phyloP scores from a whole-genome alignment of 2,329 filamentous ascomycete species.

The Colletotrichum tofieldiae region DNA sequence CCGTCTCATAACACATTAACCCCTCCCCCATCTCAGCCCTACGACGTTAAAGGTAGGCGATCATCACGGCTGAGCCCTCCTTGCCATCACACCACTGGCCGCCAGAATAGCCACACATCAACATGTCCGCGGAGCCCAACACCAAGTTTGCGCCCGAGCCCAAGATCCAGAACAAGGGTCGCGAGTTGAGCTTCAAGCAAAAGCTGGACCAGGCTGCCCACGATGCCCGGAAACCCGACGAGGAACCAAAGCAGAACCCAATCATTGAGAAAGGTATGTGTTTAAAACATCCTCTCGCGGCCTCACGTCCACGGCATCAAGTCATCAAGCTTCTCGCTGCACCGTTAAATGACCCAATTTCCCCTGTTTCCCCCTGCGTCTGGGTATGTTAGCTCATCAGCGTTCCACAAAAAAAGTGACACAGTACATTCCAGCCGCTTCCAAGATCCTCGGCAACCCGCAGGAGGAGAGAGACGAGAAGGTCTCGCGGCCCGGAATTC shows the following conservation, averaged over 20 bases:
- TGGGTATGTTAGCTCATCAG: constrained; percentile 27
- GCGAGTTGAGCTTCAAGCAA: constrained; percentile 58
- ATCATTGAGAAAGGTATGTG: constrained; percentile 61
- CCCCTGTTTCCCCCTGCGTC: constrained; percentile 1
- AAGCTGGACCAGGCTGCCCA: constrained; percentile 61
- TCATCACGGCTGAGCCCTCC: not conserved
- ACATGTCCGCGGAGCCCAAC: constrained; percentile 36
- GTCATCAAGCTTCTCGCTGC: not conserved
- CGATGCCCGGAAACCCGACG: constrained; percentile 50
- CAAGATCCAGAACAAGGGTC: constrained; percentile 28
- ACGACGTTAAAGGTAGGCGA: constrained; percentile 20
- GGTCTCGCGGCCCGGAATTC: constrained; percentile 47
- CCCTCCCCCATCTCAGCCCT: constrained; percentile 2
- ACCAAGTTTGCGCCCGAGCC: constrained; percentile 36
- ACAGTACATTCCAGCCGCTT: constrained; percentile 61
- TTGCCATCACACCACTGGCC: not conserved
- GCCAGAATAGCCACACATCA: not conserved
- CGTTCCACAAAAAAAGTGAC: constrained; percentile 52
- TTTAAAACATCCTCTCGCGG: not conserved
- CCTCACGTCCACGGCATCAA: not conserved
- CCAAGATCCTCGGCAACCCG: constrained; percentile 58
- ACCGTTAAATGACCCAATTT: not conserved
- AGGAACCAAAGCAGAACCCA: constrained; percentile 50
- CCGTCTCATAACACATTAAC: not conserved
- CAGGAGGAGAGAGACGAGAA: constrained; percentile 47